A percentile compares a stretch with the other conserved stretches of the same genome.
These are phyloP conservation scores for Panus rudis DNA, from an alignment of 768 basidiomycete species.

Conservation along the genomic window DNA sequence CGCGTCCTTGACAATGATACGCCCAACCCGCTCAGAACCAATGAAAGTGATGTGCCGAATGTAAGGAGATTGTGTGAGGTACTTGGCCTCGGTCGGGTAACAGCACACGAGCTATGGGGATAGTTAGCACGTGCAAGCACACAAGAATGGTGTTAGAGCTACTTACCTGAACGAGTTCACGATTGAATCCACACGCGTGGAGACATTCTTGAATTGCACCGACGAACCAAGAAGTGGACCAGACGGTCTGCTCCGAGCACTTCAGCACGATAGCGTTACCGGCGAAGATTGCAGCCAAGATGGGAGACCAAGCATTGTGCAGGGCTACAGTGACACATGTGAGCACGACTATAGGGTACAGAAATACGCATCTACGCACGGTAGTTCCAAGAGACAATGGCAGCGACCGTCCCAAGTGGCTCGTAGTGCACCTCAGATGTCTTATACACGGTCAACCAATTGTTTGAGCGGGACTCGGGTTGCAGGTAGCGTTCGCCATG, in stretches of 20 bases:
- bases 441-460: slow-evolving; percentile 71
- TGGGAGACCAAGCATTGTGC: slow-evolving; percentile 92
- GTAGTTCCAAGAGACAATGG: slow-evolving; percentile 94
- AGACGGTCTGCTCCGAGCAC: slow-evolving; percentile 87
- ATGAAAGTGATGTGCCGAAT: slow-evolving; percentile 96
- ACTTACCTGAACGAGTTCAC: slow-evolving; percentile 78
- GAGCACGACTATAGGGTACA: neutral
- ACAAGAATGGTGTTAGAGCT: neutral
- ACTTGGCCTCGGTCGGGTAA: slow-evolving; percentile 80
- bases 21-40: slow-evolving; percentile 73
- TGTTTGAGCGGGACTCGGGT: slow-evolving; percentile 64
- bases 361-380: slow-evolving; percentile 37
- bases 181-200: slow-evolving; percentile 73
- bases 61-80: slow-evolving; percentile 66
- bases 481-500: slow-evolving; percentile 74
- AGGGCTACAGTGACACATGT: slow-evolving; percentile 45
- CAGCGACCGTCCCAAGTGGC: slow-evolving; percentile 88
- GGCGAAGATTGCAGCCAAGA: slow-evolving; percentile 83
- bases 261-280: slow-evolving; percentile 90
- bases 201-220: slow-evolving; percentile 73
- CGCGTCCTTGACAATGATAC: slow-evolving; percentile 72
- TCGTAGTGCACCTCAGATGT: slow-evolving; percentile 76
- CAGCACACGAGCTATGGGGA: slow-evolving; percentile 65
- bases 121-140: neutral
- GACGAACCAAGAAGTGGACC: slow-evolving; percentile 83